Evolutionary conservation across 495 filamentous ascomycete species (phyloP).

Genomic region (Annulohypoxylon maeteangense): DNA sequence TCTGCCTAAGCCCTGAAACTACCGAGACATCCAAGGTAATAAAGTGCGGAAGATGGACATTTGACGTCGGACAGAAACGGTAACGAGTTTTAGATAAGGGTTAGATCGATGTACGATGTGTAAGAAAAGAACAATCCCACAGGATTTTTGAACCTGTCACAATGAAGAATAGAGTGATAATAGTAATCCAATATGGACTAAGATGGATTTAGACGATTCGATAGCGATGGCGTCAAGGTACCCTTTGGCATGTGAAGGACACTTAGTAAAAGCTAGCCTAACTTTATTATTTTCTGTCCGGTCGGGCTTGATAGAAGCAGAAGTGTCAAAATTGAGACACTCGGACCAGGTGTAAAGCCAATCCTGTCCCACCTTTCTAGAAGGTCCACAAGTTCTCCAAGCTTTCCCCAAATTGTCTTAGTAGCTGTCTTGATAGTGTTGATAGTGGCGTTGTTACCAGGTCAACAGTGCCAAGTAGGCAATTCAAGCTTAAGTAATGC

Average conservation of each 20-base stretch:
- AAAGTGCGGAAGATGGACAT: not conserved
- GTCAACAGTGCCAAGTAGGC: slow-evolving; percentile 30
- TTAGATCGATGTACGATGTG: not conserved
- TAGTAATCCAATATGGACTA: not conserved
- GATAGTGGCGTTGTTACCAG: slow-evolving; percentile 16
- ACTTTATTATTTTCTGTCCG: not conserved
- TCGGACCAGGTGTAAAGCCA: slow-evolving; percentile 11
- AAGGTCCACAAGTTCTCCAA: slow-evolving; percentile 12
- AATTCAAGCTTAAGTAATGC: not conserved
- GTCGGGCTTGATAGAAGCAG: not conserved
- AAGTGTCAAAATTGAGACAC: not conserved
- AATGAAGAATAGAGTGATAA: slow-evolving; percentile 7
- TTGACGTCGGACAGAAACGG: slow-evolving; percentile 2
- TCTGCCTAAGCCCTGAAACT: slow-evolving; percentile 11
- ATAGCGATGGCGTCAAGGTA: slow-evolving; percentile 25
- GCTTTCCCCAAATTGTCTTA: slow-evolving; percentile 12
- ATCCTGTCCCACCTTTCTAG: not conserved
- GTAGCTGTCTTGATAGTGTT: not conserved
- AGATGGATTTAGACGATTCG: slow-evolving; percentile 8
- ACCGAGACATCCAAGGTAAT: slow-evolving; percentile 34
- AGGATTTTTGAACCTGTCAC: slow-evolving; percentile 18
- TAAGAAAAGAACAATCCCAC: slow-evolving; percentile 5
- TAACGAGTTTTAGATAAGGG: not conserved
- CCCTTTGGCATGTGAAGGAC: slow-evolving; percentile 45
- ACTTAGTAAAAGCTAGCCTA: slow-evolving; percentile 12